A percentile compares a stretch with the other conserved stretches of the same genome.
phyloP scores from a whole-genome alignment of 192 early-diverging fungal genomes.

The Mortierella antarctica region DNA sequence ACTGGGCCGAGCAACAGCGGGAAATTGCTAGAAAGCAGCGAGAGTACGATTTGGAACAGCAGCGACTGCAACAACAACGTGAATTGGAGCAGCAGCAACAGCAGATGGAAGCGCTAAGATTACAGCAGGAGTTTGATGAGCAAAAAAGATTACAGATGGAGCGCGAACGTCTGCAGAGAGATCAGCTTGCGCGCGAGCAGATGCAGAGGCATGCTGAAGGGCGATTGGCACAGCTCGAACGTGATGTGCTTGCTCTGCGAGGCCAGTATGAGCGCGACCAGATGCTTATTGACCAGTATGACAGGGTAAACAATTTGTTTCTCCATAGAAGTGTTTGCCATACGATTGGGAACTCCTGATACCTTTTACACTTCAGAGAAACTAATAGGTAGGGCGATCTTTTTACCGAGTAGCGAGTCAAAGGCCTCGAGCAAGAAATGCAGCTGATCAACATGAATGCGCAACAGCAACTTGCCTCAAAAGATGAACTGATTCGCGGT shows the following conservation, averaged over 20 bases:
- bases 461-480: conserved; percentile 79
- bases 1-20: conserved; percentile 67
- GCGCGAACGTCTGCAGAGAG: conserved; percentile 74
- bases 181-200: conserved; percentile 84
- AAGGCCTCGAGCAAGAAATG: conserved; percentile 87
- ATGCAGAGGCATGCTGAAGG: conserved; percentile 84
- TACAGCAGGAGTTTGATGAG: conserved; percentile 81
- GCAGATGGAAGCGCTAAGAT: conserved; percentile 67
- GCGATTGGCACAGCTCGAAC: conserved; percentile 80
- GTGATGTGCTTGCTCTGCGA: conserved; percentile 81
- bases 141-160: conserved; percentile 79
- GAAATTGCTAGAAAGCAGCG: conserved; percentile 77
- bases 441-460: conserved; percentile 73
- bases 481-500: conserved; percentile 86
- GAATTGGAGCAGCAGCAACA: conserved; percentile 65
- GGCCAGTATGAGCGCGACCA: conserved; percentile 88
- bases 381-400: not conserved
- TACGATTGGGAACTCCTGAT: not conserved
- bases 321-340: not conserved
- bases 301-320: conserved; percentile 60
- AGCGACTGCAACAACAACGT: conserved; percentile 68
- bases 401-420: conserved; percentile 70
- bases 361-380: not conserved
- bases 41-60: conserved; percentile 67
- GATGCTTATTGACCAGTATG: conserved; percentile 88